Conservation (phyloP, 495 filamentous ascomycete genomes). For the Glonium stellatum region DNA sequence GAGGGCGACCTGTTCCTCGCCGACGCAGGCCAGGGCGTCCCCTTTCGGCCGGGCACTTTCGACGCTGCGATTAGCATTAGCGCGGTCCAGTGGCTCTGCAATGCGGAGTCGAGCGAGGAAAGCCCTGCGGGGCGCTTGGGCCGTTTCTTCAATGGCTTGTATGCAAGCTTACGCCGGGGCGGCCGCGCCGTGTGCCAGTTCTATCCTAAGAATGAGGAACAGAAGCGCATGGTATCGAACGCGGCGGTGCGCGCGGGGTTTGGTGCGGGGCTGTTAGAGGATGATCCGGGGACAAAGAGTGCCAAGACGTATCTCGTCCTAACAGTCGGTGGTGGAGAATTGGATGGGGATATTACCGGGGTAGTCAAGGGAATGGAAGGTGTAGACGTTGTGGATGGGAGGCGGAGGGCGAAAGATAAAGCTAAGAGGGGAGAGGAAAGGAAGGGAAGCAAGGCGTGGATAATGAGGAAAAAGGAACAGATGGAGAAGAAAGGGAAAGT, state of each 20-base stretch:
- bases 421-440: slow-evolving; percentile 47
- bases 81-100: slow-evolving; percentile 96
- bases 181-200: slow-evolving; percentile 94
- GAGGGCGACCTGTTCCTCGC: slow-evolving; percentile 88
- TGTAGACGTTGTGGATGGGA: slow-evolving; percentile 72
- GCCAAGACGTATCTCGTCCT: slow-evolving; percentile 89
- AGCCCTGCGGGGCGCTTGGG: slow-evolving; percentile 64
- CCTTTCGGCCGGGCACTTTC: slow-evolving; percentile 86
- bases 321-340: slow-evolving; percentile 76
- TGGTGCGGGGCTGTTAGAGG: slow-evolving; percentile 88
- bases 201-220: slow-evolving; percentile 90
- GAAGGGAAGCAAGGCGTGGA: slow-evolving; percentile 86
- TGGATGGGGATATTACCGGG: slow-evolving; percentile 71
- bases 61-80: slow-evolving; percentile 92
- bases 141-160: slow-evolving; percentile 89
- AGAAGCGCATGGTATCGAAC: slow-evolving; percentile 80
- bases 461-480: slow-evolving; percentile 90
- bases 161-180: slow-evolving; percentile 73
- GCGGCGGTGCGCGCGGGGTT: slow-evolving; percentile 92
- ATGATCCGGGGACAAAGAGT: slow-evolving; percentile 93
- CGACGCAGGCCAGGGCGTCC: slow-evolving; percentile 91
- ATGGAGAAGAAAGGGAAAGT: slow-evolving; percentile 91
- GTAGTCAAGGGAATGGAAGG: slow-evolving; percentile 81
- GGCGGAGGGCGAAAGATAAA: slow-evolving; percentile 45
- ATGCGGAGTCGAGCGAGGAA: slow-evolving; percentile 82